A percentile compares a stretch with the other conserved stretches of the same genome.
Conservation (phyloP, 1,284 basidiomycete species). For the Cutaneotrichosporon daszewskae region DNA sequence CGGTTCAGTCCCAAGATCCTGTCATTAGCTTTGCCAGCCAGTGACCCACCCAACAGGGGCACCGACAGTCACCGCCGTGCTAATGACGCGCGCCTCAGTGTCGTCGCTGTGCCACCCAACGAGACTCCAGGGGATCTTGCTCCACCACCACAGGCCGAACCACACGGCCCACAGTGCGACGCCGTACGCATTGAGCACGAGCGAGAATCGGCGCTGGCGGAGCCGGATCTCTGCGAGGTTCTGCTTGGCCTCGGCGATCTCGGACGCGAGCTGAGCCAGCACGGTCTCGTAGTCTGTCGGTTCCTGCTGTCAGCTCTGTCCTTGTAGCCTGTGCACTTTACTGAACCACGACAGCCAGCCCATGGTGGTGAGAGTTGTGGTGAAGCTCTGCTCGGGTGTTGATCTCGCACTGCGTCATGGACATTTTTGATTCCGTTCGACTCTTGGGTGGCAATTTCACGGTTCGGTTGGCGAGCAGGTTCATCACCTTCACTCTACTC, state of each 20-base stretch:
- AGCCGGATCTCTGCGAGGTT: slow-evolving; percentile 80
- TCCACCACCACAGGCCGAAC: slow-evolving; percentile 72
- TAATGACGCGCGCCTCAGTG: slow-evolving; percentile 53
- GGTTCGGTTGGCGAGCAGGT: no score
- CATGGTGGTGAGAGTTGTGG: no score
- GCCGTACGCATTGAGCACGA: slow-evolving; percentile 76
- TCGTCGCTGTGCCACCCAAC: slow-evolving; percentile 29
- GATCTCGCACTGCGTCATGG: no score
- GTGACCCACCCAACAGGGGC: slow-evolving; percentile 68
- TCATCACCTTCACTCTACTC: no score
- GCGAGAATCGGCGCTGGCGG: slow-evolving; percentile 72
- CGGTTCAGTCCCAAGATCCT: slow-evolving; percentile 78
- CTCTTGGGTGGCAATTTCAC: no score
- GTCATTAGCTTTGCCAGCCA: background rate
- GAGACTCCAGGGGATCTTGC: slow-evolving; percentile 54
- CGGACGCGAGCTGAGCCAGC: slow-evolving; percentile 49
- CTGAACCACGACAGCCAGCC: slow-evolving; percentile 33
- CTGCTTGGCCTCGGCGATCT: slow-evolving; percentile 57
- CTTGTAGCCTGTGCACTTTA: slow-evolving; percentile 15
- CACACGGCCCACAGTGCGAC: slow-evolving; percentile 75
- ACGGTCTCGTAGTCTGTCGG: slow-evolving; percentile 53
- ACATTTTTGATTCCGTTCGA: no score
- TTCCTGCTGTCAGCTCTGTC: slow-evolving; percentile 22
- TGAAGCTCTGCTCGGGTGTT: no score
- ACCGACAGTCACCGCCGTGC: slow-evolving; percentile 55